Percentiles rank a stretch among this genome's conserved stretches.
These are phyloP conservation scores for Tolypocladium tropicale DNA, from an alignment of 2,329 filamentous ascomycete genomes.

Conservation along the genomic window DNA sequence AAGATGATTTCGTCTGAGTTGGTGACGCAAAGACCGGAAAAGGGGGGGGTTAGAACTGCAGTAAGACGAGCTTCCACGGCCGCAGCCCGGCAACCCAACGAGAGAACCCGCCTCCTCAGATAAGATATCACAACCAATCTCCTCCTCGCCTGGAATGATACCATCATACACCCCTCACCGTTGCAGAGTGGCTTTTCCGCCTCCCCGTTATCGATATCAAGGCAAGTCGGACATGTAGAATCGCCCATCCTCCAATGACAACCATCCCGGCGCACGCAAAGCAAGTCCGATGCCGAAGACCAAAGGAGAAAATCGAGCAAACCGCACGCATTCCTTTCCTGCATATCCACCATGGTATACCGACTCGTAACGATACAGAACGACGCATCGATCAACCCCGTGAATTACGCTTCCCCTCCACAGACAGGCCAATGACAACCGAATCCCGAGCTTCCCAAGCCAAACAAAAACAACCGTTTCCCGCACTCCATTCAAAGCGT, in stretches of 20 bases:
- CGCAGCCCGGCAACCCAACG: not conserved
- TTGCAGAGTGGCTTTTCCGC: not conserved
- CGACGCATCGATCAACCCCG: not conserved
- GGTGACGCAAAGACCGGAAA: slow-evolving; percentile 8
- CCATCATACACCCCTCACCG: not conserved
- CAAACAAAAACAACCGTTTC: not conserved
- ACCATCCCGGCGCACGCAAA: not conserved
- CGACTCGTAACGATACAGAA: not conserved
- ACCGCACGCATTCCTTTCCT: not conserved
- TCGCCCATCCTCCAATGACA: not conserved
- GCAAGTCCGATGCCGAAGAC: not conserved
- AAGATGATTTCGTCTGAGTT: slow-evolving; percentile 9
- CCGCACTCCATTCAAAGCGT: not conserved
- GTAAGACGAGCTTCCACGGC: not conserved
- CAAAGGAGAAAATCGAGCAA: not conserved
- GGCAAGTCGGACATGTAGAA: not conserved
- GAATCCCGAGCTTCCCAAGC: not conserved
- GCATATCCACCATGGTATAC: not conserved
- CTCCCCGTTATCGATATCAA: not conserved
- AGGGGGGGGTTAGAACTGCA: not conserved
- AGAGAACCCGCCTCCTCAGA: not conserved
- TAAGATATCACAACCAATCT: not conserved
- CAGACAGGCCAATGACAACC: not conserved
- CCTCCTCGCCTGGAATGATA: not conserved
- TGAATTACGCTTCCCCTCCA: not conserved